Percentiles rank a stretch among this genome's conserved stretches.
Conservation (phyloP, 2,329 filamentous ascomycete species). For the Teratosphaeria nubilosa region DNA sequence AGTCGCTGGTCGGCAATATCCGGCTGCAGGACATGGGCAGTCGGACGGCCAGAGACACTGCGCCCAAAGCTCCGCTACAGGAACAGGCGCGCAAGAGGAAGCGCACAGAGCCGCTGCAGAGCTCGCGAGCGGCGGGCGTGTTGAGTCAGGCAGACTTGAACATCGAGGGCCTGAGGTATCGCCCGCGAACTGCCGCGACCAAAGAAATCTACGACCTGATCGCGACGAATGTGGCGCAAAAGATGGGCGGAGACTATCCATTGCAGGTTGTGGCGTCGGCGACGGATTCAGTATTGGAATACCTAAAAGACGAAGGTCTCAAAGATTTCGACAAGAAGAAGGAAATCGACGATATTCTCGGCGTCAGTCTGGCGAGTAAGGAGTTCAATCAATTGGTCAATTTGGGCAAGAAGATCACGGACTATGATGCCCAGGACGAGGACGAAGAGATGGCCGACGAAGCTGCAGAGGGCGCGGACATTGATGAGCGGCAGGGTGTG, state of each 20-base stretch:
- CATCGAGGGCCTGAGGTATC: constrained; percentile 85
- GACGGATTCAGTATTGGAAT: constrained; percentile 82
- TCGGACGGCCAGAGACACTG: constrained; percentile 67
- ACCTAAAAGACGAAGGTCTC: constrained; percentile 85
- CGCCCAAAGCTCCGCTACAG: constrained; percentile 52
- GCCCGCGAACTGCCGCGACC: constrained; percentile 82
- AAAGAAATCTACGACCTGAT: constrained; percentile 91
- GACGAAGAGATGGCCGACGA: constrained; percentile 74
- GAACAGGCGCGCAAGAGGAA: constrained; percentile 74
- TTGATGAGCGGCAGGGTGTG: constrained; percentile 91
- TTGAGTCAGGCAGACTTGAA: constrained; percentile 74
- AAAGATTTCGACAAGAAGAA: constrained; percentile 99
- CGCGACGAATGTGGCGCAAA: constrained; percentile 76
- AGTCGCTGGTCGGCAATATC: constrained; percentile 89
- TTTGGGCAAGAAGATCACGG: constrained; percentile 95
- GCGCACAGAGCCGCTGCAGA: constrained; percentile 57
- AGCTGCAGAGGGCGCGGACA: constrained; percentile 58
- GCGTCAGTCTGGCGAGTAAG: constrained; percentile 70
- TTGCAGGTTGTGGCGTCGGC: constrained; percentile 88
- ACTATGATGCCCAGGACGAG: constrained; percentile 93
- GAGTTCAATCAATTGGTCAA: constrained; percentile 97
- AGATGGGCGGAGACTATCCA: constrained; percentile 86
- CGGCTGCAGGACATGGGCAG: constrained; percentile 92
- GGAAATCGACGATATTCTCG: constrained; percentile 87
- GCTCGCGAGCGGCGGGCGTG: constrained; percentile 60